Evolutionary conservation across 2,329 filamentous ascomycete species (phyloP), one percentile per base, ranked within the genome.

Genomic region (Ophiostoma australiae): DNA sequence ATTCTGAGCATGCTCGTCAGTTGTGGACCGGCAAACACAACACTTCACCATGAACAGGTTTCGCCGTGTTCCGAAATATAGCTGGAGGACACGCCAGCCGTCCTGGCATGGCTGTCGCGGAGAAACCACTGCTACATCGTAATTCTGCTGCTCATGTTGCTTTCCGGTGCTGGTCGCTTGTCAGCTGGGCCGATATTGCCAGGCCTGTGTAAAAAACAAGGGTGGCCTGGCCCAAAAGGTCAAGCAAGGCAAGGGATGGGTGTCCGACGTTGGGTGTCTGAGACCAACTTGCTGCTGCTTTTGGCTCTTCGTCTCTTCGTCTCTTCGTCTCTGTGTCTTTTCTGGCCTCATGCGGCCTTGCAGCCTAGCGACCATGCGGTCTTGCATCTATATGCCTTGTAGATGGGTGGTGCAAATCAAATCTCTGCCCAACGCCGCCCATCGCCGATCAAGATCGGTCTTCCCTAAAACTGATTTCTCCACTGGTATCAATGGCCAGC

Each of bases 131-230:
- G 4, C 20, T 20, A 7, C 27, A 31, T 31, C 27, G 27, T 31
- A 31, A 17, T 20, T 48, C 17, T 48, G 44, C 20, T 48, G 5
- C 17, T 48, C 17, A 48, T 58, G 52, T 58, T 58, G 44, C 44
- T 7, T 58, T 15, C 23, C 52, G n/a, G 17, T 27, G 52, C 17
- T 58, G 52, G 52, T 58, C n/a, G 52, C 23, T 58, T 58, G 52
- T 8, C 52, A 58, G n/a, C 52, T 58, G 52, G n/a, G 27, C 23
- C 52, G 52, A 27, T 27, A 58, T 13, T 27, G 52, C 10, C 11
- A 58, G 52, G 52, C 52, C 52, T 27, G 52, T 58, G 23, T 48
- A 27, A 58, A 58, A 48, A 31, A 58, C 23, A 58, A 58, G 52
- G 52, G 52, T 58, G 10, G 52, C 23, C 52, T 58, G 10, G 52